phyloP scores from a whole-genome alignment of 2,329 filamentous ascomycete species.

The Calycina herbarum region DNA sequence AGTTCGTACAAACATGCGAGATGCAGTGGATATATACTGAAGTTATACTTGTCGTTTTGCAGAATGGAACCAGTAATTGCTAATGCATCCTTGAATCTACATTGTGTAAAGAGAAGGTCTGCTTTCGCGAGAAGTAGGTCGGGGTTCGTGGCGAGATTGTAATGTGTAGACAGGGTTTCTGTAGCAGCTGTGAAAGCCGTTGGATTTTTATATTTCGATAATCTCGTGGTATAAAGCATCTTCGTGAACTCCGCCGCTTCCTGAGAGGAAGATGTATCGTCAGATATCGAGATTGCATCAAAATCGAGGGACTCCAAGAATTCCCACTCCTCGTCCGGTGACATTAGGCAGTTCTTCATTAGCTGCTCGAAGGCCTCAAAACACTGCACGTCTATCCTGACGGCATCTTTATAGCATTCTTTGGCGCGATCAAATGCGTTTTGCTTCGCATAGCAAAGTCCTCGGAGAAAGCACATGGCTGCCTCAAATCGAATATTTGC shows the following conservation, averaged over 20 bases:
- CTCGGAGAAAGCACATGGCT: slow-evolving; percentile 93
- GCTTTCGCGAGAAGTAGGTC: slow-evolving; percentile 89
- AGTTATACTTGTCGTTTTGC: slow-evolving; percentile 83
- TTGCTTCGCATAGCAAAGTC: slow-evolving; percentile 92
- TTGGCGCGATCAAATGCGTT: slow-evolving; percentile 97
- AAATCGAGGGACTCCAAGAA: slow-evolving; percentile 81
- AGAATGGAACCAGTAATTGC: slow-evolving; percentile 82
- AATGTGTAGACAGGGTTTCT: slow-evolving; percentile 90
- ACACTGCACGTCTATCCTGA: slow-evolving; percentile 95
- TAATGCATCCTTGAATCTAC: slow-evolving; percentile 85
- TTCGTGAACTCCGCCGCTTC: slow-evolving; percentile 92
- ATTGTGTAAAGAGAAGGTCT: slow-evolving; percentile 91
- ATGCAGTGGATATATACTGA: slow-evolving; percentile 84
- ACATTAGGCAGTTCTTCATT: slow-evolving; percentile 93
- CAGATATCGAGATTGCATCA: slow-evolving; percentile 69
- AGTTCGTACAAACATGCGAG: slow-evolving; percentile 90
- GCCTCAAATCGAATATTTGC: slow-evolving; percentile 85
- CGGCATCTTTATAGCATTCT: slow-evolving; percentile 97
- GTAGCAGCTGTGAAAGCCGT: slow-evolving; percentile 79
- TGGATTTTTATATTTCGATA: slow-evolving; percentile 93
- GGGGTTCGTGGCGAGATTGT: slow-evolving; percentile 80
- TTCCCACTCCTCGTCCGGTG: slow-evolving; percentile 68
- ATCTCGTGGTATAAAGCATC: slow-evolving; percentile 91
- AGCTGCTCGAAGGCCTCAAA: slow-evolving; percentile 98
- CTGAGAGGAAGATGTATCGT: slow-evolving; percentile 68